phyloP scores from a whole-genome alignment of 2,329 filamentous ascomycete genomes.

The Monilinia vaccinii-corymbosi region DNA sequence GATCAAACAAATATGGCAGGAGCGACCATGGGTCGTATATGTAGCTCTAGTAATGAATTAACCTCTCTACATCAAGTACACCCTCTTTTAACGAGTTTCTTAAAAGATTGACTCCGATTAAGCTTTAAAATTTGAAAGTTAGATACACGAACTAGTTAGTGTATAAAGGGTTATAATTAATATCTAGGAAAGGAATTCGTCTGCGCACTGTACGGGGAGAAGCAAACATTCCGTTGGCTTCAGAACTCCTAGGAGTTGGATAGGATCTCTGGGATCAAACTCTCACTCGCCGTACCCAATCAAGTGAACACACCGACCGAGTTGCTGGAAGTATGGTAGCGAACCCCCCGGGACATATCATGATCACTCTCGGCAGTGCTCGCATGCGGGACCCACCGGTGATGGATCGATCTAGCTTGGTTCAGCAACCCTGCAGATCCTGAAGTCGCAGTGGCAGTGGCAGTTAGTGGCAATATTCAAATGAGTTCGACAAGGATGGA shows the following conservation, averaged over 20 bases:
- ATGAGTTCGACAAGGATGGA: conserved; percentile 31
- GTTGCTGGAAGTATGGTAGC: neutral
- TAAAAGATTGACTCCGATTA: no score
- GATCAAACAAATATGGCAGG: no score
- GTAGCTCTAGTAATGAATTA: no score
- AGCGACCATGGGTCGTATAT: no score
- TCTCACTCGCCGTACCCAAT: conserved; percentile 10
- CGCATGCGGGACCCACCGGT: conserved; percentile 30
- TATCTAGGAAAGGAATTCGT: neutral
- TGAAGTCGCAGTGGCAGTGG: conserved; percentile 36
- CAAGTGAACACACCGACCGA: conserved; percentile 8
- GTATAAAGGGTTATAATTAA: no score
- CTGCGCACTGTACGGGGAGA: neutral
- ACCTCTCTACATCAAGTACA: no score
- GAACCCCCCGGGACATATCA: conserved; percentile 29
- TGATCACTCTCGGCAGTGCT: conserved; percentile 29
- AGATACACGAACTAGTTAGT: no score
- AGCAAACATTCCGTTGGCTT: conserved; percentile 35
- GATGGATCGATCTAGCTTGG: conserved; percentile 38
- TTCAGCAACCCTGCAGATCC: conserved; percentile 34
- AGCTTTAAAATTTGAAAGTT: no score
- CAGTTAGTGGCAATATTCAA: no score
- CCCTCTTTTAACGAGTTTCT: no score
- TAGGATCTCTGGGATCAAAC: conserved; percentile 33
- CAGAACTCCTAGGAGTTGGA: conserved; percentile 40